Conservation (phyloP, 371 early-diverging fungal species). For the Chytridium lagenaria region DNA sequence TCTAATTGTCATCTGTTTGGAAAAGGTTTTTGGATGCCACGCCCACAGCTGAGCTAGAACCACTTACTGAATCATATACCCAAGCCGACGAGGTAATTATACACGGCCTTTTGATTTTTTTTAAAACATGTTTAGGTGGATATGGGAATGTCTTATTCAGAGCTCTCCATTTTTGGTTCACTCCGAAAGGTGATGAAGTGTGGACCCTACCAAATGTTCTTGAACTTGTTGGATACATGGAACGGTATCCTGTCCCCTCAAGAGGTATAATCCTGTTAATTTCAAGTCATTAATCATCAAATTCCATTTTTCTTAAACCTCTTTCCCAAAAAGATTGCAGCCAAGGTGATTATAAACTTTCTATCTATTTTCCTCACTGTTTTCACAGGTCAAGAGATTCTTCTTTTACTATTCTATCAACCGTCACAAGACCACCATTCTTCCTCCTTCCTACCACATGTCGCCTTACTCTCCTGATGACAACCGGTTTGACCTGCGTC, state of each 20-base stretch:
- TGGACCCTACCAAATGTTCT: constrained; percentile 94
- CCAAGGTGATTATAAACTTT: constrained; percentile 52
- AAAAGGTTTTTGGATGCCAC: constrained; percentile 85
- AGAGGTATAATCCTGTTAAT: constrained; percentile 55
- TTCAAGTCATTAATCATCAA: too few species aligned
- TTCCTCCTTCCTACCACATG: constrained; percentile 96
- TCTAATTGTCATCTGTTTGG: too few species aligned
- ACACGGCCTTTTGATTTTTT: not conserved
- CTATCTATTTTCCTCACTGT: constrained; percentile 30
- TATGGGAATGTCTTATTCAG: constrained; percentile 98
- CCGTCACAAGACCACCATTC: constrained; percentile 96
- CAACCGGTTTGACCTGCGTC: constrained; percentile 94
- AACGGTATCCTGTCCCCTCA: constrained; percentile 63
- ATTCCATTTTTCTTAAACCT: not conserved
- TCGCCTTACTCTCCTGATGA: constrained; percentile 96
- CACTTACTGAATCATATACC: constrained; percentile 75
- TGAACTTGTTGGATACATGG: constrained; percentile 82
- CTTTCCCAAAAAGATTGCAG: constrained; percentile 74
- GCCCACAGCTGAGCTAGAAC: constrained; percentile 96
- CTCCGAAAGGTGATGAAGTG: constrained; percentile 86
- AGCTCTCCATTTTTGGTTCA: constrained; percentile 88
- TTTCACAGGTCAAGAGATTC: constrained; percentile 84
- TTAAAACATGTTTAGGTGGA: constrained; percentile 64
- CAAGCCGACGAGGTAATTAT: constrained; percentile 82
- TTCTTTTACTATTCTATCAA: constrained; percentile 96